Conservation (phyloP, 202 grass and related monocot genomes). For the Schoenoplectus tabernaemontani region DNA sequence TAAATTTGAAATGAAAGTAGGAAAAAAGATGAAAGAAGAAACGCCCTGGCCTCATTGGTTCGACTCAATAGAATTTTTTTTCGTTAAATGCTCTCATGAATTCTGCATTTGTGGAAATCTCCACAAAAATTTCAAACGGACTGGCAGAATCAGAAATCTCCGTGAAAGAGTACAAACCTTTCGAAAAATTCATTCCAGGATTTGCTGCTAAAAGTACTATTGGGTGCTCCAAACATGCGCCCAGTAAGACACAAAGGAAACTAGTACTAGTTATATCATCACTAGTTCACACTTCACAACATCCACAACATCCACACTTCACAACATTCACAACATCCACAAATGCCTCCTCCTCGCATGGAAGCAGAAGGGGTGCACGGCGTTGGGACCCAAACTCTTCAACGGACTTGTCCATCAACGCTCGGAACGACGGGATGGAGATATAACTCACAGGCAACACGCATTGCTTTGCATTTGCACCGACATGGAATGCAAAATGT, state of each 20-base stretch:
- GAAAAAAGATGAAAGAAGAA: background rate
- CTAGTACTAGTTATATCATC: background rate
- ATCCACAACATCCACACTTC: background rate
- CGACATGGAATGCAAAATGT: constrained; percentile 62
- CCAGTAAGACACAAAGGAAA: too few relatives aligned
- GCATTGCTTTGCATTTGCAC: constrained; percentile 44
- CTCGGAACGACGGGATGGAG: constrained; percentile 46
- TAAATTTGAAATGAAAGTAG: background rate
- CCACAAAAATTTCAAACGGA: background rate
- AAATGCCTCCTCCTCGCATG: constrained; percentile 61
- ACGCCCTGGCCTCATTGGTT: background rate
- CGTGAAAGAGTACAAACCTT: background rate
- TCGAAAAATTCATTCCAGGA: background rate
- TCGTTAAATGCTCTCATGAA: background rate
- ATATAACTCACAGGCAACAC: constrained; percentile 58
- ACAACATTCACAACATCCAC: constrained; percentile 1
- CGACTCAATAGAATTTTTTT: background rate
- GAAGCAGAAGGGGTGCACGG: constrained; percentile 45
- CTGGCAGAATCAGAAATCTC: background rate
- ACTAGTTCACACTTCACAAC: background rate
- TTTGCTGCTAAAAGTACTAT: background rate
- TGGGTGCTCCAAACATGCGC: background rate
- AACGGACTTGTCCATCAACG: constrained; percentile 57
- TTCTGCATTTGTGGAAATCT: background rate
- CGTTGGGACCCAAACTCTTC: constrained; percentile 73